Conservation (phyloP, 2,329 filamentous ascomycete species). For the Penicillium expansum region DNA sequence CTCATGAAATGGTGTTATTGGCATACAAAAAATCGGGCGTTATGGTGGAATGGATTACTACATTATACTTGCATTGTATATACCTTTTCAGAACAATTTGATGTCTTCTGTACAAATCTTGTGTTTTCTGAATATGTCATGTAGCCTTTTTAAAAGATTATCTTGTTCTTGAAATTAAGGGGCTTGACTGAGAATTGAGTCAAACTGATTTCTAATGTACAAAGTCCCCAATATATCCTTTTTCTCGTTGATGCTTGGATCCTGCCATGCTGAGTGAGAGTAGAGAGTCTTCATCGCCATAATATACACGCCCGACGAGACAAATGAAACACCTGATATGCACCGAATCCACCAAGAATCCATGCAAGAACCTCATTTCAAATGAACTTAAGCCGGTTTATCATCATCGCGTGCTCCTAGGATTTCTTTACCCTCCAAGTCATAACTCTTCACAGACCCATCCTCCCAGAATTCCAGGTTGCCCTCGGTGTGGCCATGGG, state of each 20-base stretch:
- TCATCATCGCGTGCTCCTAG: conserved; percentile 8
- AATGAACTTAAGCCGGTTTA: conserved; percentile 4
- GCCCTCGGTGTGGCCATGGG: conserved; percentile 76
- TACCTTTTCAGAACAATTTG: conserved; percentile 25
- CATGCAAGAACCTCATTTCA: background rate
- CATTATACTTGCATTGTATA: conserved; percentile 20
- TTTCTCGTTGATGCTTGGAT: conserved; percentile 20
- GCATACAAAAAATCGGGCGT: conserved; percentile 28
- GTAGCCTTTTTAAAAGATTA: background rate
- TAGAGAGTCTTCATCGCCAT: conserved; percentile 16
- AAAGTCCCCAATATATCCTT: conserved; percentile 4
- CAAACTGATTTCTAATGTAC: conserved; percentile 10
- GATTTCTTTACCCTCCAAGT: conserved; percentile 11
- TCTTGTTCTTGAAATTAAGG: background rate
- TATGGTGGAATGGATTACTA: conserved; percentile 12
- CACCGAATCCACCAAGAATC: background rate
- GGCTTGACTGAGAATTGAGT: background rate
- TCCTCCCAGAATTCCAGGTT: conserved; percentile 92
- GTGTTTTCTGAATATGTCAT: conserved; percentile 3
- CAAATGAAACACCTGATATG: conserved; percentile 1
- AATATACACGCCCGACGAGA: conserved; percentile 8
- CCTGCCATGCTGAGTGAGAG: conserved; percentile 26
- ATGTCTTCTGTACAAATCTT: conserved; percentile 15
- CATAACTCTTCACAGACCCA: conserved; percentile 44
- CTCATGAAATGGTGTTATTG: conserved; percentile 19